phyloP scores from a whole-genome alignment of 106 monocot species.

The Amphibolis antarctica region DNA sequence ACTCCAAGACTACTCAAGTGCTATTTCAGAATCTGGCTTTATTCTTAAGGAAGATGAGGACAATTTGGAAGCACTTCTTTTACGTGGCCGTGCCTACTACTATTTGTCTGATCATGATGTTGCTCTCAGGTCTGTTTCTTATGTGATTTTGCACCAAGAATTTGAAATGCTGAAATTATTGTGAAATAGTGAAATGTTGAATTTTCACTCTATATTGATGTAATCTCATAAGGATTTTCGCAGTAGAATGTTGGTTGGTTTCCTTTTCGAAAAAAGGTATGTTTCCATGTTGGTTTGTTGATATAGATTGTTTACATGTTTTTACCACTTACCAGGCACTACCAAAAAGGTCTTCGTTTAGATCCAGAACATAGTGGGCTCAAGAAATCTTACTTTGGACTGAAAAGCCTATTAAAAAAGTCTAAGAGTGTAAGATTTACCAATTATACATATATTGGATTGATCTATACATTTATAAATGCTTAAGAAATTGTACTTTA shows the following conservation, averaged over 20 bases:
- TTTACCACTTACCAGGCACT: slow-evolving; percentile 64
- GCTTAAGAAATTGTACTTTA: neutral
- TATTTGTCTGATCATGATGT: slow-evolving; percentile 98
- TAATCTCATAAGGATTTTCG: too few relatives aligned
- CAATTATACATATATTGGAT: neutral
- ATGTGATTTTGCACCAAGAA: neutral
- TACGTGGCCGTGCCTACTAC: slow-evolving; percentile 93
- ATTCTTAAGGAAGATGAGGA: slow-evolving; percentile 91
- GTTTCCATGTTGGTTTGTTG: too few relatives aligned
- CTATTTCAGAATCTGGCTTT: slow-evolving; percentile 73
- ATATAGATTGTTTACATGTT: slow-evolving; percentile 1
- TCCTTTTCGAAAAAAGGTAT: too few relatives aligned
- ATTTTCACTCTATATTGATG: too few relatives aligned
- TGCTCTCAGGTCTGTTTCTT: slow-evolving; percentile 51
- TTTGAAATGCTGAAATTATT: neutral
- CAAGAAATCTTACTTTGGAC: slow-evolving; percentile 97
- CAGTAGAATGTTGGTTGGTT: too few relatives aligned
- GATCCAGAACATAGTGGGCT: slow-evolving; percentile 88
- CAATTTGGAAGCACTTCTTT: slow-evolving; percentile 67
- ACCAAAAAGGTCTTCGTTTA: slow-evolving; percentile 78
- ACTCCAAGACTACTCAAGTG: slow-evolving; percentile 74
- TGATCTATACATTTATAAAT: neutral
- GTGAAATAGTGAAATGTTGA: too few relatives aligned
- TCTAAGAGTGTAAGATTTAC: slow-evolving; percentile 61
- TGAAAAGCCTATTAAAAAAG: slow-evolving; percentile 92